Evolutionary conservation across 306 rosid species (phyloP), one percentile per base, ranked within the genome.

Genomic region (Begonia masoniana): DNA sequence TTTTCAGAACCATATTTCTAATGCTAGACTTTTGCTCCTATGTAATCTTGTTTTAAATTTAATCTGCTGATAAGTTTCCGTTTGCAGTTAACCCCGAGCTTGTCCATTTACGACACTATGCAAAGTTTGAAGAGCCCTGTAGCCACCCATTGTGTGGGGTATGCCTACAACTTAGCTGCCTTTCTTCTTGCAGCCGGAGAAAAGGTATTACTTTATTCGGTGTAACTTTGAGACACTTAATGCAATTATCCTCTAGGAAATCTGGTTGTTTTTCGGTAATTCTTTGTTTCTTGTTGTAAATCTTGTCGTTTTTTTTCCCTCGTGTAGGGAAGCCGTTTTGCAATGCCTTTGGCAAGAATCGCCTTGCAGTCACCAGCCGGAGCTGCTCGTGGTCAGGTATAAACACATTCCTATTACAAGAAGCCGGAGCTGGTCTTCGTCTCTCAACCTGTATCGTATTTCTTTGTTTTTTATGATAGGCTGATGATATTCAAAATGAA

Each of bases 361-460:
- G 76, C 86, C 4, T 67, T 91, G 57, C 81, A 83, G 55, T 72
- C 99, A 60, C 96, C 92, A 35, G 96, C 82, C 5, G 99, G 96
- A 61, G 68, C 88, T 68, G 99, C 99, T 54, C 95, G 94, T 24
- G 99, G 99, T 51, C 99, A 80, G 96, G 99, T 86, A 71, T 57
- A 45, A 31, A 45, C 49, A 10, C 49, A 45, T 45, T 11, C 14
- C 13, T 12, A 2, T 31, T 2, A 31, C 39, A 31, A 31, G 4
- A 31, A 6, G 39, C 39, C 39, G 1, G 9, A 31, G 8, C 39
- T 7, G 39, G 9, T 31, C 39, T 6, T 31, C 39, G 7, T 31
- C 8, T 31, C 39, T 31, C 39, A 31, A 31, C 39, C 39, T 0
- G 5, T 3, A 31, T 31, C 8, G 7, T 7, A 31, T 31, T 31